A percentile compares a stretch with the other conserved stretches of the same genome.
Conservation (phyloP, 169 alveolate genomes). For the Babesia ovata region DNA sequence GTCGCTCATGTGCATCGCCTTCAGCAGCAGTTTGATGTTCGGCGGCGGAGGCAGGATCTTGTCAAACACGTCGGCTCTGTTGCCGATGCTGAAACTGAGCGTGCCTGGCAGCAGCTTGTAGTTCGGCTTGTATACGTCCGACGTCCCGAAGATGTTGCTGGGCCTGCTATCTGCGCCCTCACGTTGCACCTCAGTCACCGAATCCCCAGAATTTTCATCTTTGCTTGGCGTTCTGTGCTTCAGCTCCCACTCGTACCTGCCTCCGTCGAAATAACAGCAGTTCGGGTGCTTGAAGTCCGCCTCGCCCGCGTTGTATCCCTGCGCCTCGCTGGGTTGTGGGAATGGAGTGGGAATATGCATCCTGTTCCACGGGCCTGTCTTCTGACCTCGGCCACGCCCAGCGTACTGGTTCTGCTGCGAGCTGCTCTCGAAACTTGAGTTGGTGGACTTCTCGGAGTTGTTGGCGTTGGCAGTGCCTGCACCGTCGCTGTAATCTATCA, state of each 20-base stretch:
- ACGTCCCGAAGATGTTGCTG: background rate
- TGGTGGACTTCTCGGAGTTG: background rate
- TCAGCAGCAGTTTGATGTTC: slow-evolving; percentile 69
- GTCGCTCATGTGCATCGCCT: slow-evolving; percentile 81
- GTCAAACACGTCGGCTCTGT: slow-evolving; percentile 49
- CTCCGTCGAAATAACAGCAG: slow-evolving; percentile 68
- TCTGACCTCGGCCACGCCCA: background rate
- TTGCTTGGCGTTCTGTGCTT: background rate
- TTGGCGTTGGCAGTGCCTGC: background rate
- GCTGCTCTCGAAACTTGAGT: slow-evolving; percentile 12
- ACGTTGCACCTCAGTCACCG: background rate
- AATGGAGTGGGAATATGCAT: slow-evolving; percentile 18
- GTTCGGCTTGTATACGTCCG: slow-evolving; percentile 10
- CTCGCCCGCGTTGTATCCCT: slow-evolving; percentile 14
- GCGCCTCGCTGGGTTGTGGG: slow-evolving; percentile 22
- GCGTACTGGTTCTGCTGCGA: background rate
- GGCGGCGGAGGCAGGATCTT: slow-evolving; percentile 74
- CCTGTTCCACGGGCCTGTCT: slow-evolving; percentile 16
- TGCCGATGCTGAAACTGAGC: slow-evolving; percentile 62
- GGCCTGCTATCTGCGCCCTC: background rate
- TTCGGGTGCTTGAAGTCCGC: slow-evolving; percentile 20
- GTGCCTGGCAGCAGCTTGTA: slow-evolving; percentile 63
- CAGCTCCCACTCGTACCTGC: slow-evolving; percentile 67
- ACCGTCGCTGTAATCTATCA: background rate
- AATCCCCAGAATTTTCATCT: background rate